Percentiles rank a stretch among this genome's conserved stretches.
Conservation (phyloP, 148 eudicot species). For the Limonium bicolor region DNA sequence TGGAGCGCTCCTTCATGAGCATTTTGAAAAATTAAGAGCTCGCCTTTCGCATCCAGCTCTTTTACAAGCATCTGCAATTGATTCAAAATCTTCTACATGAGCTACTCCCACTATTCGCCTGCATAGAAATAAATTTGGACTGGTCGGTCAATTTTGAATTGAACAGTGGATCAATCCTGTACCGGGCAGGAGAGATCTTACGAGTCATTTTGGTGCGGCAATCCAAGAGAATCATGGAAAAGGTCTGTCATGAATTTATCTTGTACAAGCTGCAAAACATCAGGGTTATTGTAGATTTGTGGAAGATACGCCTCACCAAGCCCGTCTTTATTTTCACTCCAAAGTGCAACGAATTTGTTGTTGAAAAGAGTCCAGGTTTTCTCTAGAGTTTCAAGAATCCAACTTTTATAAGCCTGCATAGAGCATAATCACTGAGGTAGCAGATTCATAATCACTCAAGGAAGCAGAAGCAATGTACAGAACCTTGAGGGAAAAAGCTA, state of each 20-base stretch:
- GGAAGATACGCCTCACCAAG: slow-evolving; percentile 89
- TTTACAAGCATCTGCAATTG: slow-evolving; percentile 35
- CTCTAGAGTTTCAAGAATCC: slow-evolving; percentile 52
- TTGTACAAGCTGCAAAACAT: slow-evolving; percentile 44
- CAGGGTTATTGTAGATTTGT: slow-evolving; percentile 50
- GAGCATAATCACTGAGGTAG: no score
- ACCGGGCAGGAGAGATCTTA: slow-evolving; percentile 12
- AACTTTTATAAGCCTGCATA: slow-evolving; percentile 62
- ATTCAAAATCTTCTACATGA: slow-evolving; percentile 91
- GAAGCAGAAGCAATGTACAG: no score
- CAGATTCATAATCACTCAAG: no score
- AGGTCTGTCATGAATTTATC: slow-evolving; percentile 48
- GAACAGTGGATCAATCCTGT: no score
- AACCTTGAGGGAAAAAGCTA: no score
- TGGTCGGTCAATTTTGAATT: no score
- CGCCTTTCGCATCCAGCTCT: slow-evolving; percentile 75
- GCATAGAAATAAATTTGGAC: no score
- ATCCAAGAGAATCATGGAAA: slow-evolving; percentile 86
- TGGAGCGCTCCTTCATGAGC: slow-evolving; percentile 53
- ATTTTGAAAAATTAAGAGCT: slow-evolving; percentile 72
- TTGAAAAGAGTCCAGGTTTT: slow-evolving; percentile 79
- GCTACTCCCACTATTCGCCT: slow-evolving; percentile 97
- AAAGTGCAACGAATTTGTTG: slow-evolving; percentile 56
- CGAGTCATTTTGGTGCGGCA: slow-evolving; percentile 92
- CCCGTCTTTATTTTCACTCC: slow-evolving; percentile 81